These are phyloP conservation scores for Colletotrichum aenigma DNA, from an alignment of 2,329 filamentous ascomycete species.

Conservation along the genomic window DNA sequence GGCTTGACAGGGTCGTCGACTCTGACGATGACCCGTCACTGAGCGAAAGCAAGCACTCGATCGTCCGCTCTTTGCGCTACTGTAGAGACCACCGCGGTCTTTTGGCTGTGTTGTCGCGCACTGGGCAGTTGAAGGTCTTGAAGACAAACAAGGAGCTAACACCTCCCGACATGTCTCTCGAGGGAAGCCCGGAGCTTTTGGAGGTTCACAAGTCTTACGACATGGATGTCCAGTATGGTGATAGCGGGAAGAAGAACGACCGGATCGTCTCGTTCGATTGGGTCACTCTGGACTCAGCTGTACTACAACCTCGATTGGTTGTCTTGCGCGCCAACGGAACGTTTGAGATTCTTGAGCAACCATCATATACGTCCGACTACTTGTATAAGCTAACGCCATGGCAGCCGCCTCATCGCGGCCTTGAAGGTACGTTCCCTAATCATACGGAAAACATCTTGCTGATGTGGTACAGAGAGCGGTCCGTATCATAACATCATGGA, in stretches of 20 bases:
- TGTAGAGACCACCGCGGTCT: conserved; percentile 66
- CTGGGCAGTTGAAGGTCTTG: conserved; percentile 66
- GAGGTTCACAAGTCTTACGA: conserved; percentile 65
- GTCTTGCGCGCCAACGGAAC: conserved; percentile 64
- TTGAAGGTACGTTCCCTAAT: conserved; percentile 49
- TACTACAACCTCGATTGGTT: conserved; percentile 61
- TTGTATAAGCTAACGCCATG: conserved; percentile 66
- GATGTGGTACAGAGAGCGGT: conserved; percentile 44
- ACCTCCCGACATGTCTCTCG: conserved; percentile 40
- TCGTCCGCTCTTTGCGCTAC: conserved; percentile 67
- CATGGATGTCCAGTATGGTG: conserved; percentile 63
- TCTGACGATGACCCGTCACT: conserved; percentile 54
- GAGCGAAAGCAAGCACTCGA: conserved; percentile 60
- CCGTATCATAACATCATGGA: conserved; percentile 62
- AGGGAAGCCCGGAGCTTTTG: conserved; percentile 62
- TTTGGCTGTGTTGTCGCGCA: conserved; percentile 65
- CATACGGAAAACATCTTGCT: conserved; percentile 20
- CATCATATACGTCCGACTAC: conserved; percentile 61
- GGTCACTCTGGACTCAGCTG: conserved; percentile 62
- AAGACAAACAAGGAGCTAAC: conserved; percentile 61
- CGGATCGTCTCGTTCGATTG: conserved; percentile 73
- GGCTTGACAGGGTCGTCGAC: conserved; percentile 61
- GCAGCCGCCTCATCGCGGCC: conserved; percentile 61
- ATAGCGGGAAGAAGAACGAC: conserved; percentile 57
- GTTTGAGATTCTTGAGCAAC: conserved; percentile 67